Evolutionary conservation across 2,329 filamentous ascomycete species (phyloP).

Genomic region (Cladophialophora carrionii): DNA sequence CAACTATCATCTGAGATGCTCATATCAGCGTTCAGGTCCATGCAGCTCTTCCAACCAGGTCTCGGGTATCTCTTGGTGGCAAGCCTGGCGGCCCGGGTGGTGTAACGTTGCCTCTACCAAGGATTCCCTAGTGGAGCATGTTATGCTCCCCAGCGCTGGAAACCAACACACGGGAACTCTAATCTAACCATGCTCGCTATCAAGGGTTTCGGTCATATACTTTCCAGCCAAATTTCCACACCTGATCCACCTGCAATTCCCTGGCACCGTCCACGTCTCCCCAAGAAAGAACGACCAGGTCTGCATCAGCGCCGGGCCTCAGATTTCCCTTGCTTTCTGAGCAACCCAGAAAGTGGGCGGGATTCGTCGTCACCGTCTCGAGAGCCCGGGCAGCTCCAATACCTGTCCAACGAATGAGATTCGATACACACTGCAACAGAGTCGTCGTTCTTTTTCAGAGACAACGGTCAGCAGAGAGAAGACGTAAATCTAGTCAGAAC

Average conservation of each 20-base stretch:
- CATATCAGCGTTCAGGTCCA: too few relatives aligned
- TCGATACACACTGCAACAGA: constrained; percentile 76
- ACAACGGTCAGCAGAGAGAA: too few relatives aligned
- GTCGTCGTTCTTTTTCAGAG: constrained; percentile 53
- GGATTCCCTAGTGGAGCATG: too few relatives aligned
- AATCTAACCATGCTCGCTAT: too few relatives aligned
- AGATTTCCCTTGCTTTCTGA: constrained; percentile 67
- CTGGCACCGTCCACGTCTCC: constrained; percentile 43
- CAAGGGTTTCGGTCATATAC: constrained; percentile 4
- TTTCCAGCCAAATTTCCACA: constrained; percentile 71
- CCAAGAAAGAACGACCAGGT: constrained; percentile 64
- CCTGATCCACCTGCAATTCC: constrained; percentile 68
- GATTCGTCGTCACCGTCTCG: constrained; percentile 72
- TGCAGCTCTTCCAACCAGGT: too few relatives aligned
- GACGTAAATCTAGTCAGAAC: too few relatives aligned
- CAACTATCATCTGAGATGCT: too few relatives aligned
- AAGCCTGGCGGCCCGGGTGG: too few relatives aligned
- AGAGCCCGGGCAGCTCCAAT: constrained; percentile 68
- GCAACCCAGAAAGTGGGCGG: constrained; percentile 71
- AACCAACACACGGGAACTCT: too few relatives aligned
- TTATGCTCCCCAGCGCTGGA: too few relatives aligned
- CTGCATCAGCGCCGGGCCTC: constrained; percentile 64
- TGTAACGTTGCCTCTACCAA: too few relatives aligned
- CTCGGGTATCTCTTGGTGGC: too few relatives aligned
- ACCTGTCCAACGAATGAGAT: constrained; percentile 75